Evolutionary conservation across 305 asterid genomes (phyloP), one percentile per base, ranked within the genome.

Genomic region (Lippia alba): DNA sequence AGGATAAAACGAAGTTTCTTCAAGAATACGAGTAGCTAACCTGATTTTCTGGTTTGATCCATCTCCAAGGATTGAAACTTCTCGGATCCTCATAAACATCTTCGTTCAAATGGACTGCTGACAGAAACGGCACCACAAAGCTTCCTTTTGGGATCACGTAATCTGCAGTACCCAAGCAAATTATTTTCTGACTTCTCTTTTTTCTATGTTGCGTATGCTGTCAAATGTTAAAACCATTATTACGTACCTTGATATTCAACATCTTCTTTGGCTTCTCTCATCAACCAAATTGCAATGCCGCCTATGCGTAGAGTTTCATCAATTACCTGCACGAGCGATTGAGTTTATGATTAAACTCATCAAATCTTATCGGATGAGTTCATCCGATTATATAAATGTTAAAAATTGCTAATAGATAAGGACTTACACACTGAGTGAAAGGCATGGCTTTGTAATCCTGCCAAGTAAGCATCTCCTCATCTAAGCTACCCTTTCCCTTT

Each of bases 271-370:
- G 97, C 93, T 87, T 92, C 98, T 79, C 98, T 83, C 97, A 87
- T 83, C 83, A 92, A 75, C 97, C 97, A 92, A 75, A 92, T 91
- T 45, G 98, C 97, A 62, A 92, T 90, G 34, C 96, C 97, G 12
- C 91, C 98, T 18, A 89, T 61, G 59, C 98, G 82, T 71, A 90
- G 97, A 68, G 95, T 82, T 83, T 92, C 98, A 58, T 92, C 97
- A 34, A 86, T 92, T 11, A 90, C 91, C 98, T 92, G 83, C 69
- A 39, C 69, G 70, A 66, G 61, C 48, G 57, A 50, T 75, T 75
- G 12, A 24, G 14, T 49, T 72, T 20, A 70, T 36, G 39, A 44
- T 44, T 11, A 44, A 44, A 2, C 12, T 8, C 4, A 8, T 44
- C 10, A 5, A 8, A 5, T 5, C 12, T 7, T 2, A 44, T 44